These are phyloP conservation scores for Barnettozyma siamensis DNA, from an alignment of 805 yeast genomes.

Conservation along the genomic window DNA sequence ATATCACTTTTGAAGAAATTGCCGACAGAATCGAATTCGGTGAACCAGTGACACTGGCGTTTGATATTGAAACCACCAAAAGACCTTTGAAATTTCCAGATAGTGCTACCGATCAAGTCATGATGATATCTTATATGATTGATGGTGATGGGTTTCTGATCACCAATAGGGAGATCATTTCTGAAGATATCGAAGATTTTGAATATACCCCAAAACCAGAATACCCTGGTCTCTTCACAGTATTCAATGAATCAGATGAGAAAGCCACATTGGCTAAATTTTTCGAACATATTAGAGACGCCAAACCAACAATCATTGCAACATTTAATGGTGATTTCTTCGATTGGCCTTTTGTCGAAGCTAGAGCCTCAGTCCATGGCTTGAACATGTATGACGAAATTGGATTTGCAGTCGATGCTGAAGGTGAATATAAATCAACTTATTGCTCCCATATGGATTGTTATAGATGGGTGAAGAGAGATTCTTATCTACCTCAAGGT, in stretches of 20 bases:
- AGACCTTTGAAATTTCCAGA: slow-evolving; percentile 96
- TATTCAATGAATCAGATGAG: slow-evolving; percentile 88
- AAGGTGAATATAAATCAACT: slow-evolving; percentile 88
- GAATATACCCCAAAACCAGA: slow-evolving; percentile 98
- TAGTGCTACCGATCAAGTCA: slow-evolving; percentile 80
- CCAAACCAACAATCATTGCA: slow-evolving; percentile 91
- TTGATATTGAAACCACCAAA: slow-evolving; percentile 96
- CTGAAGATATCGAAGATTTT: slow-evolving; percentile 92
- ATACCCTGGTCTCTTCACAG: slow-evolving; percentile 82
- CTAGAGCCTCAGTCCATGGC: slow-evolving; percentile 78
- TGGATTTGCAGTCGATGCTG: slow-evolving; percentile 85
- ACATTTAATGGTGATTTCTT: slow-evolving; percentile 98
- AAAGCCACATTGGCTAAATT: slow-evolving; percentile 66
- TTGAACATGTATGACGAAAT: slow-evolving; percentile 86
- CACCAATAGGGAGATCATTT: slow-evolving; percentile 89
- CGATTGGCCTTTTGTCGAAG: slow-evolving; percentile 98
- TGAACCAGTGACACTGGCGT: slow-evolving; percentile 94
- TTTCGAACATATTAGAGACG: slow-evolving; percentile 86
- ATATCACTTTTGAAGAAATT: slow-evolving; percentile 49
- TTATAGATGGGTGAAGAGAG: slow-evolving; percentile 96
- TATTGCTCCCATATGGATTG: slow-evolving; percentile 98
- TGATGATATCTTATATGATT: slow-evolving; percentile 99
- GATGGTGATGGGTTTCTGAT: slow-evolving; percentile 95
- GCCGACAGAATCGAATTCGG: slow-evolving; percentile 85
- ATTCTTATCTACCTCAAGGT: slow-evolving; percentile 95